Evolutionary conservation across 345 rosid genomes (phyloP).

Genomic region (Excoecaria agallocha): DNA sequence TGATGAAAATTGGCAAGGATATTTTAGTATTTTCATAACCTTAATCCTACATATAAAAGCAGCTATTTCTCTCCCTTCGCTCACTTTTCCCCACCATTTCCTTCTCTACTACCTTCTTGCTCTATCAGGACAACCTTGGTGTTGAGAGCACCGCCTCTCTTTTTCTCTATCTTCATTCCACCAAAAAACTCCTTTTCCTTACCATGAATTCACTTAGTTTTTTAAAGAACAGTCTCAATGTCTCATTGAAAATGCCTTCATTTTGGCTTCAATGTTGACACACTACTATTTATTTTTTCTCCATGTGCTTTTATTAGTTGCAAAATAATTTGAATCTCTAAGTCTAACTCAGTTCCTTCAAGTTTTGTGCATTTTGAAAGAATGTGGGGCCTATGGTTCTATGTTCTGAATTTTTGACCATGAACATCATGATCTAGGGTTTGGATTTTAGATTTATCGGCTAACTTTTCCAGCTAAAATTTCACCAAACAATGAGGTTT

Average conservation of each 20-base stretch:
- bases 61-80: too few species aligned
- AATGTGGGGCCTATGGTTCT: slow-evolving; percentile 65
- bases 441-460: slow-evolving; percentile 28
- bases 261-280: neutral
- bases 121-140: too few species aligned
- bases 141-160: too few species aligned
- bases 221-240: slow-evolving; percentile 19
- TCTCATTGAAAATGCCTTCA: slow-evolving; percentile 14
- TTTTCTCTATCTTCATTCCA: slow-evolving; percentile 37
- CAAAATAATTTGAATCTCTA: slow-evolving; percentile 58
- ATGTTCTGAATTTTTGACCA: slow-evolving; percentile 29
- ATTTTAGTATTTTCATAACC: too few species aligned
- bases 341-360: slow-evolving; percentile 39
- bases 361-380: slow-evolving; percentile 38
- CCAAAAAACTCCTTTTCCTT: slow-evolving; percentile 30
- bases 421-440: slow-evolving; percentile 75
- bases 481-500: slow-evolving; percentile 54
- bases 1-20: too few species aligned
- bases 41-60: too few species aligned
- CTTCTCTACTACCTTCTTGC: too few species aligned
- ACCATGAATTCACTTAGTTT: slow-evolving; percentile 45
- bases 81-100: too few species aligned
- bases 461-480: slow-evolving; percentile 5
- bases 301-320: slow-evolving; percentile 24
- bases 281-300: neutral